A percentile compares a stretch with the other conserved stretches of the same genome.
Evolutionary conservation across 1,284 basidiomycete species (phyloP).

Genomic region (Austroboletus niveus): DNA sequence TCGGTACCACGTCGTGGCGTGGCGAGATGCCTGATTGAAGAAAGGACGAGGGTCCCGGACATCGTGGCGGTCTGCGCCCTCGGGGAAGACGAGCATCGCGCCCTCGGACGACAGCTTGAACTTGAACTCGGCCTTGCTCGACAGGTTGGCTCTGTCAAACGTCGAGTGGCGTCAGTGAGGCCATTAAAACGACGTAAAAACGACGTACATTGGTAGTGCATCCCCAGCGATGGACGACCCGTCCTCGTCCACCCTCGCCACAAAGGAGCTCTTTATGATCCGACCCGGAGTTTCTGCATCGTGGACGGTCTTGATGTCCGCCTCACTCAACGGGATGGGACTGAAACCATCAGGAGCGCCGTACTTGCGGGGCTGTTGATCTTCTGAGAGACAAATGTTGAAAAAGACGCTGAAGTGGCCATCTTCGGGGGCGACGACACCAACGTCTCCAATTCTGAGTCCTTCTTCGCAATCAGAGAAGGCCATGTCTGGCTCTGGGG

Average conservation of each 20-base stretch:
- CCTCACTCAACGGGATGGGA: slow-evolving; percentile 14
- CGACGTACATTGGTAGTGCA: slow-evolving; percentile 9
- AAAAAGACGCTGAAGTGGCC: slow-evolving; percentile 35
- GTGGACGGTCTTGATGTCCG: slow-evolving; percentile 13
- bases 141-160: slow-evolving; percentile 2
- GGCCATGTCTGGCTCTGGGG: slow-evolving; percentile 24
- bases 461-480: slow-evolving; percentile 22
- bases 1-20: slow-evolving; percentile 24
- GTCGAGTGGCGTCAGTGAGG: neutral
- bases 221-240: neutral
- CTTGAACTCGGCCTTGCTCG: neutral
- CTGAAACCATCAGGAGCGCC: slow-evolving; percentile 24
- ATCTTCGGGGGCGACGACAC: slow-evolving; percentile 23
- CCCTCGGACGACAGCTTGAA: slow-evolving; percentile 24
- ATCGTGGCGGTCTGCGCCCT: neutral
- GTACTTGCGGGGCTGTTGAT: slow-evolving; percentile 12
- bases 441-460: slow-evolving; percentile 25
- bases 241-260: slow-evolving; percentile 6
- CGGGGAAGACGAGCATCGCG: slow-evolving; percentile 20
- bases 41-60: neutral
- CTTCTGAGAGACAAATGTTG: slow-evolving; percentile 29
- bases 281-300: slow-evolving; percentile 13
- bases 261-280: slow-evolving; percentile 12
- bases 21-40: neutral
- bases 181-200: too few relatives aligned